Evolutionary conservation across 352 stramenopile species (phyloP).

Genomic region (Globisporangium heterothallicum): DNA sequence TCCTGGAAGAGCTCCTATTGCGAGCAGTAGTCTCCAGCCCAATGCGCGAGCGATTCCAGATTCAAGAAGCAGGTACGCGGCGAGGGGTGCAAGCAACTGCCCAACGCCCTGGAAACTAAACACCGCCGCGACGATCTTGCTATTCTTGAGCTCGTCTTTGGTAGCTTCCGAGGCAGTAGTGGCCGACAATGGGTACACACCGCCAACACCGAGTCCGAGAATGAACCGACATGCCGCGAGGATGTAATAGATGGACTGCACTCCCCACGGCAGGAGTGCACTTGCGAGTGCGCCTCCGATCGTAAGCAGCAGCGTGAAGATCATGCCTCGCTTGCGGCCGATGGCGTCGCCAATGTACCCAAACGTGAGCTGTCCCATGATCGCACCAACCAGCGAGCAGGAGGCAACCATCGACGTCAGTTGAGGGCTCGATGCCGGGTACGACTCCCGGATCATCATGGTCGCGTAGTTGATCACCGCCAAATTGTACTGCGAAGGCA

Average conservation of each 20-base stretch:
- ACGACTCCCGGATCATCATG: slow-evolving; percentile 34
- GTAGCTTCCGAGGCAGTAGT: slow-evolving; percentile 34
- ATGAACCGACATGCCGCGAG: slow-evolving; percentile 68
- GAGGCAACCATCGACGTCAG: slow-evolving; percentile 62
- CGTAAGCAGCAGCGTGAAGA: slow-evolving; percentile 67
- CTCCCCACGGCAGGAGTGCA: slow-evolving; percentile 53
- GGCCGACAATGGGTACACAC: slow-evolving; percentile 78
- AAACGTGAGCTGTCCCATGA: slow-evolving; percentile 74
- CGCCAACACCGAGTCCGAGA: slow-evolving; percentile 69
- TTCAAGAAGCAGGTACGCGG: slow-evolving; percentile 9
- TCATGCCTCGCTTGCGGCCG: slow-evolving; percentile 66
- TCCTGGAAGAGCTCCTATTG: slow-evolving; percentile 1
- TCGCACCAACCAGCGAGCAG: slow-evolving; percentile 72
- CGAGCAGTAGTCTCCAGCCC: slow-evolving; percentile 9
- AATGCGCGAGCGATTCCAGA: slow-evolving; percentile 4
- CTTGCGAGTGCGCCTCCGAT: slow-evolving; percentile 53
- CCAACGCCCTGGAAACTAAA: slow-evolving; percentile 16
- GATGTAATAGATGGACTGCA: slow-evolving; percentile 50
- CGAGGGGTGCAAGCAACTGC: slow-evolving; percentile 5
- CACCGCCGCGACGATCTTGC: slow-evolving; percentile 38
- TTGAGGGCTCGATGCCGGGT: slow-evolving; percentile 41
- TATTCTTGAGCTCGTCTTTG: slow-evolving; percentile 35
- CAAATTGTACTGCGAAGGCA: slow-evolving; percentile 12
- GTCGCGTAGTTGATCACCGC: slow-evolving; percentile 18
- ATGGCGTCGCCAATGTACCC: slow-evolving; percentile 71